These are phyloP conservation scores for Venturia aucupariae DNA, from an alignment of 2,329 filamentous ascomycete species.

Conservation along the genomic window DNA sequence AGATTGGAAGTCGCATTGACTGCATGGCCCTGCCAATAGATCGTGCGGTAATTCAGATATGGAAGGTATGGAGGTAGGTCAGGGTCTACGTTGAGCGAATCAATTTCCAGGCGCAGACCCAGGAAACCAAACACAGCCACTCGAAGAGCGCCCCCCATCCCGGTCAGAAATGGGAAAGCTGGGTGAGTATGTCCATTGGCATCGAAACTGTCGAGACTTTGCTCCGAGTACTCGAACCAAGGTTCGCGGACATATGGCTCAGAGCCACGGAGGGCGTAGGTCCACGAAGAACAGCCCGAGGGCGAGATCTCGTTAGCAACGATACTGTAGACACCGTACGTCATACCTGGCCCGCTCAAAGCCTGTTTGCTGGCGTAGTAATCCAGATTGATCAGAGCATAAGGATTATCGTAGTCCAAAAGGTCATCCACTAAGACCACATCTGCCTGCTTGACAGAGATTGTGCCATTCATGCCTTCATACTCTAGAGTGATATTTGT, in stretches of 20 bases:
- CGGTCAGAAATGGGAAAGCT: constrained; percentile 62
- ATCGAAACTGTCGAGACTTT: constrained; percentile 51
- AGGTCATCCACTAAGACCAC: constrained; percentile 59
- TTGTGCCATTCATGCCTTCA: constrained; percentile 55
- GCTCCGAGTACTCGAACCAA: constrained; percentile 64
- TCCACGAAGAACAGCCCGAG: constrained; percentile 59
- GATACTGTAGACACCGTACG: constrained; percentile 60
- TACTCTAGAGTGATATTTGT: constrained; percentile 57
- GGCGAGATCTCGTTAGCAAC: constrained; percentile 56
- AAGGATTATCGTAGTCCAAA: constrained; percentile 49
- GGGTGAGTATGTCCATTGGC: constrained; percentile 58
- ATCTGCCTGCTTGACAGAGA: constrained; percentile 62
- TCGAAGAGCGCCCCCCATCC: constrained; percentile 60
- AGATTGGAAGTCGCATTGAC: constrained; percentile 52
- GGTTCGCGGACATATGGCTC: constrained; percentile 56
- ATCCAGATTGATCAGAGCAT: constrained; percentile 50
- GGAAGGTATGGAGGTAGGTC: constrained; percentile 57
- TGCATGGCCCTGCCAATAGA: constrained; percentile 59
- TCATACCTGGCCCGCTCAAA: constrained; percentile 61
- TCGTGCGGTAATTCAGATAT: constrained; percentile 50
- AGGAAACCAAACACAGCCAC: constrained; percentile 60
- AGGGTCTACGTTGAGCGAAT: constrained; percentile 54
- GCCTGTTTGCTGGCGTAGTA: constrained; percentile 64
- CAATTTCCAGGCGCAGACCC: constrained; percentile 51
- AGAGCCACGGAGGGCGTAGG: constrained; percentile 55